Percentiles rank a stretch among this genome's conserved stretches.
These are phyloP conservation scores for Andrographis paniculata DNA, from an alignment of 305 asterid species.

Conservation along the genomic window DNA sequence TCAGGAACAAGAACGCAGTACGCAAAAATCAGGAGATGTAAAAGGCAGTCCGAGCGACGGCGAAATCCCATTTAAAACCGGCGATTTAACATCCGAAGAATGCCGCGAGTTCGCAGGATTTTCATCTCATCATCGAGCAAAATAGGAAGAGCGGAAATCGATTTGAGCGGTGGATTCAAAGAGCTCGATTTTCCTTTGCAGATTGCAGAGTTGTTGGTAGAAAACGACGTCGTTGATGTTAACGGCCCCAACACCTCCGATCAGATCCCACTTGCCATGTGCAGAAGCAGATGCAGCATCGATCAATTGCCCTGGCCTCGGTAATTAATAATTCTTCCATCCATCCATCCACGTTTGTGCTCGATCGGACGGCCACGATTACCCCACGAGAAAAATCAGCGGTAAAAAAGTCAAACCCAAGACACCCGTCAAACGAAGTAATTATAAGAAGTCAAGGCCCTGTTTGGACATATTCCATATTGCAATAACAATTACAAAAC, in stretches of 20 bases:
- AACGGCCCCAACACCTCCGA: conserved; percentile 23
- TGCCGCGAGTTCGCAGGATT: conserved; percentile 13
- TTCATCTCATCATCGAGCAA: conserved; percentile 23
- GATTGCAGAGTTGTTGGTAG: too few relatives aligned
- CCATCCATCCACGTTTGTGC: too few relatives aligned
- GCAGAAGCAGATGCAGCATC: too few relatives aligned
- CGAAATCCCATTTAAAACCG: conserved; percentile 43
- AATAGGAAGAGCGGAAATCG: neutral
- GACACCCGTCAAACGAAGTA: too few relatives aligned
- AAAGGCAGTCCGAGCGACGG: conserved; percentile 24
- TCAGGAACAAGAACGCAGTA: conserved; percentile 17
- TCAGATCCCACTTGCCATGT: conserved; percentile 18
- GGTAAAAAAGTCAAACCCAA: too few relatives aligned
- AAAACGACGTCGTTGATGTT: conserved; percentile 21
- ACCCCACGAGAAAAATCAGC: too few relatives aligned
- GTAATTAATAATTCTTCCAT: too few relatives aligned
- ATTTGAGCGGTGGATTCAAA: conserved; percentile 13
- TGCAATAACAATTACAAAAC: too few relatives aligned
- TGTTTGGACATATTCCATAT: too few relatives aligned
- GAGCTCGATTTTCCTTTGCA: conserved; percentile 7
- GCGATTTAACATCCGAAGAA: conserved; percentile 20
- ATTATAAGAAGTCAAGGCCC: too few relatives aligned
- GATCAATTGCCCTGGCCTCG: too few relatives aligned
- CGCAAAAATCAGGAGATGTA: conserved; percentile 18
- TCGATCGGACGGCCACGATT: too few relatives aligned